phyloP scores from a whole-genome alignment of 2,329 filamentous ascomycete genomes.

The Neofusicoccum ribis region DNA sequence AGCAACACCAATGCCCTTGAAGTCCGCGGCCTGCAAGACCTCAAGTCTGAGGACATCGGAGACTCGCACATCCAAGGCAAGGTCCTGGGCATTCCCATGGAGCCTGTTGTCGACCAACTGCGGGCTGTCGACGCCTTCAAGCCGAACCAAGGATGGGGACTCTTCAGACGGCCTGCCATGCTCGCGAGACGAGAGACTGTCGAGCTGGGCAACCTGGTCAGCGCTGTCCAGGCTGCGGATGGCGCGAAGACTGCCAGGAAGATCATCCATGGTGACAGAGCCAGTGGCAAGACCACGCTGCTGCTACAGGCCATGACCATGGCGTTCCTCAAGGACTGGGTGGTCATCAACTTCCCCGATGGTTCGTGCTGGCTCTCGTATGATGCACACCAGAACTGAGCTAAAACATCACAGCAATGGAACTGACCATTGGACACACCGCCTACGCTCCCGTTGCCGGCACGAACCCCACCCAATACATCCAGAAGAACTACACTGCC shows the following conservation, averaged over 20 bases:
- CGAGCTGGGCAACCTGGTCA: conserved; percentile 58
- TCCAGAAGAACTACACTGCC: conserved; percentile 76
- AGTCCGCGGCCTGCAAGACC: conserved; percentile 65
- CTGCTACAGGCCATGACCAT: conserved; percentile 81
- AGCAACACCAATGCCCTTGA: conserved; percentile 91
- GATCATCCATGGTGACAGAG: conserved; percentile 71
- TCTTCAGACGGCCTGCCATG: conserved; percentile 80
- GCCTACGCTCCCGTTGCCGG: conserved; percentile 72
- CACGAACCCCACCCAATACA: conserved; percentile 59
- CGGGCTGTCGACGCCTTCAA: conserved; percentile 89
- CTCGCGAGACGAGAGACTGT: conserved; percentile 78
- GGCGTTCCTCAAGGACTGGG: conserved; percentile 79
- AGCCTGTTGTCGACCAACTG: conserved; percentile 73
- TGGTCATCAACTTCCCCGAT: conserved; percentile 87
- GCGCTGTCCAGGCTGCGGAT: conserved; percentile 55
- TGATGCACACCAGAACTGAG: not conserved
- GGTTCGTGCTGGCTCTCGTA: conserved; percentile 55
- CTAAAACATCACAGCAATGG: conserved; percentile 61
- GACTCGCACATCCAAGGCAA: conserved; percentile 55
- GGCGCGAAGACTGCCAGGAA: conserved; percentile 58
- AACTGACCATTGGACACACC: conserved; percentile 76
- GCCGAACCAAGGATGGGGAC: conserved; percentile 79
- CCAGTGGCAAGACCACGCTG: conserved; percentile 84
- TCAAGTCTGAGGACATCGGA: conserved; percentile 56
- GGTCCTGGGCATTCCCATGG: conserved; percentile 66